Conservation (phyloP, 208 protist species). For the Porcisia deanei region DNA sequence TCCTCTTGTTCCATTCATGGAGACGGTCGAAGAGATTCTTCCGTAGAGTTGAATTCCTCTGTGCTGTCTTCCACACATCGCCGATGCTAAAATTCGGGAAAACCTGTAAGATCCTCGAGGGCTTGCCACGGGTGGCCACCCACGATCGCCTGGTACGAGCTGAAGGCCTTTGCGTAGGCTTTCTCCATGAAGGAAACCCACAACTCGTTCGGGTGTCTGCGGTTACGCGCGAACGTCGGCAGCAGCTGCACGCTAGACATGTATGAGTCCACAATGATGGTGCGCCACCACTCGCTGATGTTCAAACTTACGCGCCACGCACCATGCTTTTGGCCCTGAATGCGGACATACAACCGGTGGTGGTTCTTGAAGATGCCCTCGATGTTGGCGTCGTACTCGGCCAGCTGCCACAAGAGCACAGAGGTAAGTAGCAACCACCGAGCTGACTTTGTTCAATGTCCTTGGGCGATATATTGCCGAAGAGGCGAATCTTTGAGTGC, state of each 20-base stretch:
- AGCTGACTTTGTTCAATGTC: conserved; percentile 76
- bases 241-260: conserved; percentile 47
- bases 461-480: conserved; percentile 37
- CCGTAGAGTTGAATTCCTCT: conserved; percentile 30
- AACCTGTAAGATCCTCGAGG: conserved; percentile 70
- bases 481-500: conserved; percentile 47
- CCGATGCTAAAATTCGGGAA: conserved; percentile 47
- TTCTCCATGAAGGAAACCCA: conserved; percentile 84
- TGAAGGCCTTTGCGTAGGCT: conserved; percentile 84
- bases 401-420: conserved; percentile 47
- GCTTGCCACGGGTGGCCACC: conserved; percentile 59
- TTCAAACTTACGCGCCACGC: conserved; percentile 59
- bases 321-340: conserved; percentile 48
- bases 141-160: conserved; percentile 74
- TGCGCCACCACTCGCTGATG: conserved; percentile 70
- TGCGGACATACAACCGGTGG: conserved; percentile 36
- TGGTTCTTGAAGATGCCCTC: conserved; percentile 52
- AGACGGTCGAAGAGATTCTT: conserved; percentile 52
- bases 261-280: conserved; percentile 69
- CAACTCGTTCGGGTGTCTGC: conserved; percentile 55
- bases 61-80: conserved; percentile 42
- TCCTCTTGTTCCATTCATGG: conserved; percentile 43
- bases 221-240: conserved; percentile 53
- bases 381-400: conserved; percentile 40
- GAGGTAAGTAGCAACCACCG: conserved; percentile 72